phyloP scores from a whole-genome alignment of 2,329 filamentous ascomycete species.

The Cercospora citrullina region DNA sequence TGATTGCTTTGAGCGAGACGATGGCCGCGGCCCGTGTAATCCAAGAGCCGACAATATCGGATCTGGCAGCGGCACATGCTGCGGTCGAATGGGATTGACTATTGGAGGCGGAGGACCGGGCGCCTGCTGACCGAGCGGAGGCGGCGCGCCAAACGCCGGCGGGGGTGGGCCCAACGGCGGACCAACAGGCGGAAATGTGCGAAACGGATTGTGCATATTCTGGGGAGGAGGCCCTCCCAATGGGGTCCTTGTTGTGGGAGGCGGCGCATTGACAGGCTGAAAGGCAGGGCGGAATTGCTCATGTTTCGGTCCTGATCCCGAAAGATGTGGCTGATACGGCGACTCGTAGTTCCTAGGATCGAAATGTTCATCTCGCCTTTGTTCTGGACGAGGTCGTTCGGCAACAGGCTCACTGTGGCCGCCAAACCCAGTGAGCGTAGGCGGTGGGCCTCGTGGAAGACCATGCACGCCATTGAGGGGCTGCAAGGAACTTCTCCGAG shows the following conservation, averaged over 20 bases:
- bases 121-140: not conserved
- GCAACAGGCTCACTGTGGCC: not conserved
- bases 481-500: not conserved
- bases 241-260: not conserved
- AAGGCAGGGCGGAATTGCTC: constrained; percentile 9
- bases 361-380: not conserved
- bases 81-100: constrained; percentile 1
- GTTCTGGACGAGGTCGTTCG: not conserved
- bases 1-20: constrained; percentile 1
- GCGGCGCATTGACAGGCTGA: not conserved
- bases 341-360: constrained; percentile 34
- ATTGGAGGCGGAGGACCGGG: not conserved
- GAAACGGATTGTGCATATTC: constrained; percentile 10
- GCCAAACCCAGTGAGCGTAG: constrained; percentile 5
- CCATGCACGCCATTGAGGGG: not conserved
- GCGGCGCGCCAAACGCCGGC: not conserved
- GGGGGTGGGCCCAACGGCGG: not conserved
- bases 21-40: constrained; percentile 6
- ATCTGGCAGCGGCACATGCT: constrained; percentile 10
- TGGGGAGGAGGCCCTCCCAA: not conserved
- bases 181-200: constrained; percentile 7
- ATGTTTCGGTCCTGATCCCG: constrained; percentile 38
- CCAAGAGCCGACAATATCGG: constrained; percentile 10
- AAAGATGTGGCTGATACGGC: constrained; percentile 49
- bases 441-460: not conserved